These are phyloP conservation scores for Hyaloperonospora brassicae DNA, from an alignment of 352 stramenopile genomes.

Conservation along the genomic window DNA sequence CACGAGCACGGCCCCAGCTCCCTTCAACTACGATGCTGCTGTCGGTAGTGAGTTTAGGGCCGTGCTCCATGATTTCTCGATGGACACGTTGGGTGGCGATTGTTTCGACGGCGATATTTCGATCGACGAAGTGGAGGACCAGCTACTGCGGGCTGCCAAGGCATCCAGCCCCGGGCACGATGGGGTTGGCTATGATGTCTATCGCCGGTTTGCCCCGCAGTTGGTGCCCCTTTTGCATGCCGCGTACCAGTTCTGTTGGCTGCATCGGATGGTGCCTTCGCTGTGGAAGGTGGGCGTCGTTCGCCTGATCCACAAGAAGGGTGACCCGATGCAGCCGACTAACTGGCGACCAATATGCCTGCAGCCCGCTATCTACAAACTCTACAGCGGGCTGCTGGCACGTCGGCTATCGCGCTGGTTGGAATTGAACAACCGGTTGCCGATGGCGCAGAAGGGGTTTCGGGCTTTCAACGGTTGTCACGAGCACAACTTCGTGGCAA, in stretches of 20 bases:
- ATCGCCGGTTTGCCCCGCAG: conserved; percentile 3
- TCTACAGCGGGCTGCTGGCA: conserved; percentile 20
- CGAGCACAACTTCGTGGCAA: too few species aligned
- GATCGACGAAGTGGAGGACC: conserved; percentile 22
- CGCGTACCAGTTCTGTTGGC: conserved; percentile 15
- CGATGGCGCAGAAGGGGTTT: conserved; percentile 20
- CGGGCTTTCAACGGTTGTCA: too few species aligned
- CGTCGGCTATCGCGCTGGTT: conserved; percentile 9
- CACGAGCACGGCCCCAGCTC: too few species aligned
- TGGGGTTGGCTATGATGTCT: conserved; percentile 19
- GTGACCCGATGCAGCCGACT: too few species aligned
- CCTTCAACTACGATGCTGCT: not conserved
- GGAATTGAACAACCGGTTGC: not conserved
- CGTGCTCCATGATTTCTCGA: not conserved
- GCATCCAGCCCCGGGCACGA: conserved; percentile 13
- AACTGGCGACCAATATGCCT: conserved; percentile 33
- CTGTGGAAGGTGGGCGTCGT: conserved; percentile 23
- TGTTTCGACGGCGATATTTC: not conserved
- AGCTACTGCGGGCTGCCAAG: conserved; percentile 2
- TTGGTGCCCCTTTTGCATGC: conserved; percentile 16
- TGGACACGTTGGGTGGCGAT: not conserved
- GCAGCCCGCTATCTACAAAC: conserved; percentile 27
- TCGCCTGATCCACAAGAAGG: conserved; percentile 31
- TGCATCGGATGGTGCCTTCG: conserved; percentile 9
- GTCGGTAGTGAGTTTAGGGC: not conserved